These are phyloP conservation scores for Scheffersomyces segobiensis DNA, from an alignment of 1,139 yeast genomes.

Conservation along the genomic window DNA sequence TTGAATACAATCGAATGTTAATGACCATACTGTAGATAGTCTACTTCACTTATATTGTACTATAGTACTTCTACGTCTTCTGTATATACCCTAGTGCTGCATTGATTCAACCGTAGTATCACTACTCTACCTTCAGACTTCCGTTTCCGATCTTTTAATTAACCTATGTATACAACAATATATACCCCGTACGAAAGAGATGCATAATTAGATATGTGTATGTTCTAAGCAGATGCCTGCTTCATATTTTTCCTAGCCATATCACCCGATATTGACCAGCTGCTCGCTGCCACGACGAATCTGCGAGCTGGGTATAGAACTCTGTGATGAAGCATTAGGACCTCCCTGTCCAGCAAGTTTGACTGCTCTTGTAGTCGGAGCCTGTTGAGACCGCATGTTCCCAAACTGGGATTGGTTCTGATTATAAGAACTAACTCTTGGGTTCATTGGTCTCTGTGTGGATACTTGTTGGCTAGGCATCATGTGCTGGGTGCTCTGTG, in stretches of 20 bases:
- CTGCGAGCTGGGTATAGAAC: background rate
- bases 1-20: background rate
- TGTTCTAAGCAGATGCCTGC: conserved; percentile 1
- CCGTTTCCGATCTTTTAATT: background rate
- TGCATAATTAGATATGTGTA: background rate
- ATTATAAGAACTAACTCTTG: conserved; percentile 27
- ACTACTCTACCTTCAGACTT: background rate
- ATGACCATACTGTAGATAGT: background rate
- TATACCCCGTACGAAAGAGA: background rate
- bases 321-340: conserved; percentile 11
- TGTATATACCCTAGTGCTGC: background rate
- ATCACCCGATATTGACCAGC: conserved; percentile 9
- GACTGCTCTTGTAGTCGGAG: conserved; percentile 42
- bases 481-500: conserved; percentile 7
- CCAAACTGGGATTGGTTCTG: conserved; percentile 14
- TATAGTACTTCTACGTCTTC: background rate
- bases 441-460: conserved; percentile 24
- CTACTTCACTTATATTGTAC: background rate
- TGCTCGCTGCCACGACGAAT: conserved; percentile 3
- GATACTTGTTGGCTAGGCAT: conserved; percentile 6
- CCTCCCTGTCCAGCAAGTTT: conserved; percentile 25
- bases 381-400: conserved; percentile 21
- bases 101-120: background rate
- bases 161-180: background rate
- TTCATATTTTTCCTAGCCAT: background rate